A percentile compares a stretch with the other conserved stretches of the same genome.
Conservation (phyloP, 2,329 filamentous ascomycete genomes). For the Xylaria sp. region DNA sequence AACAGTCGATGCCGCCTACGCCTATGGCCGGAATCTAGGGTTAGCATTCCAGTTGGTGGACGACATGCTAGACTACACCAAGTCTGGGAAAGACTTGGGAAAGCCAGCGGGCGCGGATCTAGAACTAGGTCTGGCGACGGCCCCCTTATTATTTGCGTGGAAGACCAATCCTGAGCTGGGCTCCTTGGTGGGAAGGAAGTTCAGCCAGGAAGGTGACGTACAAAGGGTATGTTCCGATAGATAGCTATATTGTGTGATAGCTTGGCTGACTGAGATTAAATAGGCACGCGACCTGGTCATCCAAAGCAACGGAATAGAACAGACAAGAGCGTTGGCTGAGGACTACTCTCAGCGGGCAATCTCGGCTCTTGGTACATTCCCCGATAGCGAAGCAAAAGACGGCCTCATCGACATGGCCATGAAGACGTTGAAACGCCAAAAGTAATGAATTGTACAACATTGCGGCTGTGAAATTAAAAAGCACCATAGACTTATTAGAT, state of each 20-base stretch:
- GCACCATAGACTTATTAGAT: slow-evolving; percentile 29
- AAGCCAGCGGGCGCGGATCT: slow-evolving; percentile 95
- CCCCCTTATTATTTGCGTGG: slow-evolving; percentile 95
- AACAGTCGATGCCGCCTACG: slow-evolving; percentile 89
- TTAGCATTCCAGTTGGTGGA: slow-evolving; percentile 97
- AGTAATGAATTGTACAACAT: slow-evolving; percentile 56
- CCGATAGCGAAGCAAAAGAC: slow-evolving; percentile 92
- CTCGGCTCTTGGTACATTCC: slow-evolving; percentile 80
- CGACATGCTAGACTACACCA: slow-evolving; percentile 96
- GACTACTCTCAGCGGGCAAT: slow-evolving; percentile 91
- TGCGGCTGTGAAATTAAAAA: slow-evolving; percentile 29
- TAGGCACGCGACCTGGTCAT: slow-evolving; percentile 88
- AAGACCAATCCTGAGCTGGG: slow-evolving; percentile 85
- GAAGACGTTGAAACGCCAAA: slow-evolving; percentile 87
- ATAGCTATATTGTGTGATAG: neutral
- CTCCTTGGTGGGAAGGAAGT: slow-evolving; percentile 88
- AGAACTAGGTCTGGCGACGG: slow-evolving; percentile 90
- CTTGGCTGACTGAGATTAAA: slow-evolving; percentile 23
- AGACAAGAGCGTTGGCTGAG: slow-evolving; percentile 87
- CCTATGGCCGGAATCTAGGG: slow-evolving; percentile 91
- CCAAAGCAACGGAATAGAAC: slow-evolving; percentile 84
- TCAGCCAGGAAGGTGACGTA: slow-evolving; percentile 82
- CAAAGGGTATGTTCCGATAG: slow-evolving; percentile 65
- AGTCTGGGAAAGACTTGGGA: slow-evolving; percentile 81
- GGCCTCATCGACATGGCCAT: slow-evolving; percentile 92